These are phyloP conservation scores for Trichoderma atrobrunneum DNA, from an alignment of 2,329 filamentous ascomycete species.

Conservation along the genomic window DNA sequence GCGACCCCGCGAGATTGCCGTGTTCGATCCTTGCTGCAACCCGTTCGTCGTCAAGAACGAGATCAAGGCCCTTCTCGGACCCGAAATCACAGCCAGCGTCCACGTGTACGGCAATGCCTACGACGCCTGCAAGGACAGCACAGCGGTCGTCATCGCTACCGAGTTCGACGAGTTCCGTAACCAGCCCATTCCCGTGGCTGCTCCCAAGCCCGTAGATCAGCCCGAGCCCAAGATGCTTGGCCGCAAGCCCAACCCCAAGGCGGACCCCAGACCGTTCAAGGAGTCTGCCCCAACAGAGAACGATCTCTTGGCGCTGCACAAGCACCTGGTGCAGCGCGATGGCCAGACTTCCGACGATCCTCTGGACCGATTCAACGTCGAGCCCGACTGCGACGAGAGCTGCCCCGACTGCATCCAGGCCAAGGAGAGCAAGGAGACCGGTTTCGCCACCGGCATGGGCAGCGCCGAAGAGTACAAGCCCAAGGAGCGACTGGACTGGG, in stretches of 20 bases:
- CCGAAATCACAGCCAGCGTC: slow-evolving; percentile 41
- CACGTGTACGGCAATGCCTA: slow-evolving; percentile 48
- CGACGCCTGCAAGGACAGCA: slow-evolving; percentile 47
- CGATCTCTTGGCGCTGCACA: slow-evolving; percentile 48
- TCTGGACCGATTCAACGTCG: slow-evolving; percentile 43
- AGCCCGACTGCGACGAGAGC: slow-evolving; percentile 44
- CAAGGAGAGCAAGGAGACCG: slow-evolving; percentile 37
- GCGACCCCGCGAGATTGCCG: slow-evolving; percentile 59
- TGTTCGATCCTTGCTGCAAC: slow-evolving; percentile 66
- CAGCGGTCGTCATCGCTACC: slow-evolving; percentile 54
- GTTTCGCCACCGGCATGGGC: slow-evolving; percentile 43
- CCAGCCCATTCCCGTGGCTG: slow-evolving; percentile 34
- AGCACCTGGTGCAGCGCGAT: slow-evolving; percentile 40
- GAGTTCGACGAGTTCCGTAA: slow-evolving; percentile 56
- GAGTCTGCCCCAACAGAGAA: slow-evolving; percentile 38
- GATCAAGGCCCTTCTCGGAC: slow-evolving; percentile 45
- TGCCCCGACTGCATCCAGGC: slow-evolving; percentile 52
- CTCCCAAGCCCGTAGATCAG: slow-evolving; percentile 29
- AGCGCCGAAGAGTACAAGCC: slow-evolving; percentile 44
- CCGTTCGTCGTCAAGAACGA: slow-evolving; percentile 49
- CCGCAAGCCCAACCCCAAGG: slow-evolving; percentile 39
- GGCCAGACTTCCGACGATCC: slow-evolving; percentile 39
- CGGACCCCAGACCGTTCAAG: slow-evolving; percentile 48
- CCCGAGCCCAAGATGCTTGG: slow-evolving; percentile 32
- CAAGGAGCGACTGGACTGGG: slow-evolving; percentile 52